A percentile compares a stretch with the other conserved stretches of the same genome.
Conservation (phyloP, 2,329 filamentous ascomycete genomes). For the Aureobasidium sp. region DNA sequence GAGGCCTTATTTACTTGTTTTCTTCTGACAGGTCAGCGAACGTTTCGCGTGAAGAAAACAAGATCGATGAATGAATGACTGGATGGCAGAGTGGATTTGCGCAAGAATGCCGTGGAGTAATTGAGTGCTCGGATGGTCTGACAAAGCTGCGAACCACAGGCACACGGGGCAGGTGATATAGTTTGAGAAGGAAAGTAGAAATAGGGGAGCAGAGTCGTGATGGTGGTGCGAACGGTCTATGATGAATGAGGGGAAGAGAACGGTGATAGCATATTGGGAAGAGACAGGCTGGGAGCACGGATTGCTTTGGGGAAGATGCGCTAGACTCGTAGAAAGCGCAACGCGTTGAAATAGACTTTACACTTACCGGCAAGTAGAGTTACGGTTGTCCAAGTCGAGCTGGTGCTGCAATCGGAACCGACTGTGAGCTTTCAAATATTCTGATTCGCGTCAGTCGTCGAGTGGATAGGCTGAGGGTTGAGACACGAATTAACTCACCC, state of each 20-base stretch:
- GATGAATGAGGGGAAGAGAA: conserved; percentile 9
- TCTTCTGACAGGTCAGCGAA: not conserved
- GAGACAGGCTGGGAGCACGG: conserved; percentile 10
- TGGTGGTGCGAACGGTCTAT: not conserved
- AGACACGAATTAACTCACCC: conserved; percentile 1
- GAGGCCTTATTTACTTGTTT: not conserved
- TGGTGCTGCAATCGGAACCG: conserved; percentile 8
- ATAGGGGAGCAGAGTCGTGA: not conserved
- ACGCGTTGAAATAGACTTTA: conserved; percentile 7
- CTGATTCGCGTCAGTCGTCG: conserved; percentile 1
- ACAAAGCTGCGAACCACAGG: not conserved
- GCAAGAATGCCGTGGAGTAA: not conserved
- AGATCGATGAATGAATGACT: not conserved
- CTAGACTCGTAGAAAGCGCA: conserved; percentile 4
- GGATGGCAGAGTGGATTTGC: not conserved
- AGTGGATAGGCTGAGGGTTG: not conserved
- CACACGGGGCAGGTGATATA: not conserved
- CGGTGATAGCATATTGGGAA: conserved; percentile 11
- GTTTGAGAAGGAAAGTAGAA: not conserved
- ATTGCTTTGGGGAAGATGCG: conserved; percentile 2
- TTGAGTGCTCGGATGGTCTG: not conserved
- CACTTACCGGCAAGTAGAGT: conserved; percentile 11
- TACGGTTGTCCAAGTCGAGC: not conserved
- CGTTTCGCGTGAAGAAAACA: not conserved
- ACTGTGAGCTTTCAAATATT: conserved; percentile 1